Evolutionary conservation across 2,329 filamentous ascomycete species (phyloP), one percentile per base, ranked within the genome.

Genomic region (Colletotrichum sp.): DNA sequence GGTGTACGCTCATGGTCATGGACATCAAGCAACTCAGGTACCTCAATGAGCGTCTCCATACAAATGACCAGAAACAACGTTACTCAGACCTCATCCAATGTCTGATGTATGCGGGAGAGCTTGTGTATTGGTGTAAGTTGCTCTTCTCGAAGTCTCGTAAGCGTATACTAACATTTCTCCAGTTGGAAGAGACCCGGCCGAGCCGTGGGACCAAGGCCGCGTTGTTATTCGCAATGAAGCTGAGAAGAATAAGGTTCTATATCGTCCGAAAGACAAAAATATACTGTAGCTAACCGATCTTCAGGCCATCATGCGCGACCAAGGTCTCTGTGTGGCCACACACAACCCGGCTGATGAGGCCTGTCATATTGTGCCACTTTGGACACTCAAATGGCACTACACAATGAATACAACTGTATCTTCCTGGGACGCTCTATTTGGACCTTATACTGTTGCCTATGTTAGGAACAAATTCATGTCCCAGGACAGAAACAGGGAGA

Each of bases 401-500:
- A 4, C 39, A 43, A 43, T 43, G 39, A 8, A 5, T 1, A 9
- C 1, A 18, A 5, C 16, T 39, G 16, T 3, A 39, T 3, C 8
- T 39, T 5, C 2, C 34, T 43, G 39, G 18, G 5, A 5, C 8
- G 0, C 5, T 4, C 39, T 43, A 0, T 12, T 43, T 10, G 39
- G 13, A n/a, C 9, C 5, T 43, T 1, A 8, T 43, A 43, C 39
- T 3, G 18, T 6, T 3, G 10, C 0, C 39, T 6, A n/a, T 43
- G 6, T 43, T 6, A 3, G 6, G 39, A 5, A n/a, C 3, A n/a
- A 9, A 0, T n/a, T 43, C 1, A 43, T 43, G 39, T 43, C 0
- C 7, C 5, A n/a, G 39, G 0, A 12, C 6, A 48, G 18, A 48
- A 3, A 12, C 18, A 4, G 39, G 5, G 18, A n/a, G 18, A 48